These are phyloP conservation scores for Fomes fomentarius DNA, from an alignment of 1,284 basidiomycete species.

Conservation along the genomic window DNA sequence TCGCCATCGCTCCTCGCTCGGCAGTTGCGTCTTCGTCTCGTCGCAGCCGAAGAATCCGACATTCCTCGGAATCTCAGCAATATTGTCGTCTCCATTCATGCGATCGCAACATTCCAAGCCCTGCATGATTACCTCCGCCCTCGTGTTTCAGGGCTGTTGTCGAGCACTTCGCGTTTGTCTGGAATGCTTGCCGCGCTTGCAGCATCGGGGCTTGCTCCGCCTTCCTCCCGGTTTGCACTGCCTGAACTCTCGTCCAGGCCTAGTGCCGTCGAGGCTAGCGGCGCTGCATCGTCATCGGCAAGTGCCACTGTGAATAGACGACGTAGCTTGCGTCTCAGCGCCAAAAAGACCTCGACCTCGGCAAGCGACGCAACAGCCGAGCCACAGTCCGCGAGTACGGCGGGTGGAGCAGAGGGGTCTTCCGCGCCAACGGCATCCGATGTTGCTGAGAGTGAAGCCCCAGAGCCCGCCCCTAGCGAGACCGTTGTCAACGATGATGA, in stretches of 20 bases:
- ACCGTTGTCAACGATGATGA: constrained; percentile 62
- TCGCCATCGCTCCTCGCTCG: constrained; percentile 87
- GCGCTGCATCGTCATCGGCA: constrained; percentile 38
- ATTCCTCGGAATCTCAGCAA: constrained; percentile 85
- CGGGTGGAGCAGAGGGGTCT: constrained; percentile 22
- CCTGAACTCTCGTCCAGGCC: constrained; percentile 35
- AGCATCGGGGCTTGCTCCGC: constrained; percentile 67
- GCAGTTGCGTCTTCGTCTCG: constrained; percentile 85
- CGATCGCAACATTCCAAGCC: constrained; percentile 95
- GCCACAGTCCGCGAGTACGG: constrained; percentile 21
- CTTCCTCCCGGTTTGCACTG: constrained; percentile 35
- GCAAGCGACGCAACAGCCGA: constrained; percentile 22
- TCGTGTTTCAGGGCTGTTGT: constrained; percentile 77
- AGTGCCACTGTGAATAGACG: constrained; percentile 55
- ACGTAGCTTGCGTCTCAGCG: constrained; percentile 83
- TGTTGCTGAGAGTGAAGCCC: constrained; percentile 32
- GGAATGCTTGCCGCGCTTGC: constrained; percentile 92
- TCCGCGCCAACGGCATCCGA: constrained; percentile 33
- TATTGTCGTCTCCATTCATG: constrained; percentile 94
- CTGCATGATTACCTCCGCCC: constrained; percentile 94
- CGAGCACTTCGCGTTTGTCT: constrained; percentile 72
- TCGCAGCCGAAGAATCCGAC: constrained; percentile 86
- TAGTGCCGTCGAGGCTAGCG: constrained; percentile 34
- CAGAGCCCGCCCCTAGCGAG: constrained; percentile 51
- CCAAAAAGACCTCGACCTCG: constrained; percentile 52